Conservation (phyloP, 768 basidiomycete species). For the Coprinellus micaceus region DNA sequence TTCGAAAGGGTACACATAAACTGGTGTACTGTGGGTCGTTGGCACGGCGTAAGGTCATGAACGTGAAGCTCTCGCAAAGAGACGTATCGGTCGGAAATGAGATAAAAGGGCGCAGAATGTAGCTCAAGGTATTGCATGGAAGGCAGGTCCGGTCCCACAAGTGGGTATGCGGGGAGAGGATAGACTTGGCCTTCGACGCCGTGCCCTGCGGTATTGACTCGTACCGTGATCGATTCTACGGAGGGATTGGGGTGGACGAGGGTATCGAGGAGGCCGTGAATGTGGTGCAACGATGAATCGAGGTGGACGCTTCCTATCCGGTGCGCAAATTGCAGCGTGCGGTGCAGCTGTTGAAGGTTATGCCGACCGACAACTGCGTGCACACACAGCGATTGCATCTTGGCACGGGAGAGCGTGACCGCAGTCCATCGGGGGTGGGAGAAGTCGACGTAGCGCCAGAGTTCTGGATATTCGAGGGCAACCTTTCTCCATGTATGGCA, state of each 20-base stretch:
- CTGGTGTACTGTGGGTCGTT: slow-evolving; percentile 31
- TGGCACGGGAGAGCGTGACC: slow-evolving; percentile 29
- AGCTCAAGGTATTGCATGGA: slow-evolving; percentile 33
- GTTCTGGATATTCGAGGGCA: slow-evolving; percentile 27
- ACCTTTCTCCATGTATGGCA: slow-evolving; percentile 35
- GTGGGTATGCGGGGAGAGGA: slow-evolving; percentile 24
- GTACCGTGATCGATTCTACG: slow-evolving; percentile 30
- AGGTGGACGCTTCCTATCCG: slow-evolving; percentile 34
- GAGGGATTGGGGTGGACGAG: slow-evolving; percentile 33
- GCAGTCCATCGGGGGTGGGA: slow-evolving; percentile 31
- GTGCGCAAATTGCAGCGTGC: slow-evolving; percentile 33
- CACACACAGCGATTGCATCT: slow-evolving; percentile 30
- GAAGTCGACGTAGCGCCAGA: slow-evolving; percentile 40
- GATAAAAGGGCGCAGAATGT: slow-evolving; percentile 32
- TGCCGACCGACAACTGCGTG: slow-evolving; percentile 25
- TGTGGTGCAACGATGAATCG: slow-evolving; percentile 29
- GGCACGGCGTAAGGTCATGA: slow-evolving; percentile 32
- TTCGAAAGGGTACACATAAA: slow-evolving; percentile 31
- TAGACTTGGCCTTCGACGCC: slow-evolving; percentile 19
- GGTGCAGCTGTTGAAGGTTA: slow-evolving; percentile 29
- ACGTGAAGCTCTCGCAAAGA: slow-evolving; percentile 34
- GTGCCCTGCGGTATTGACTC: slow-evolving; percentile 9
- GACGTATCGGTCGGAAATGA: slow-evolving; percentile 33
- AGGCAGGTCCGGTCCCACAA: slow-evolving; percentile 25
- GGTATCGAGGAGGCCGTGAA: slow-evolving; percentile 31